These are phyloP conservation scores for Mycena sp. DNA, from an alignment of 1,284 basidiomycete genomes.

Conservation along the genomic window DNA sequence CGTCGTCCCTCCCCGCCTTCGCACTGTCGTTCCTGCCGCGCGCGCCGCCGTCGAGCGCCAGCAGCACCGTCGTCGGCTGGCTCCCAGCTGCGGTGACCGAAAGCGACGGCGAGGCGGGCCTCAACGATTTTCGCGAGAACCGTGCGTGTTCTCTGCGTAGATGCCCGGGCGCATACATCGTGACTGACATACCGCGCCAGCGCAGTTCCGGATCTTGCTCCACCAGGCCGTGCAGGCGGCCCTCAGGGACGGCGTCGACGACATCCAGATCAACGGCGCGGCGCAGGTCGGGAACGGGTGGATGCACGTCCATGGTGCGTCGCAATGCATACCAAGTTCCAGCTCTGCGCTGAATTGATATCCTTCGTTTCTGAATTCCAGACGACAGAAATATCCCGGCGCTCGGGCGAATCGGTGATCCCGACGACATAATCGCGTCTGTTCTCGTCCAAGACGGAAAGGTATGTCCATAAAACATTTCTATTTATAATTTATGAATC, in stretches of 20 bases:
- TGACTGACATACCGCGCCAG: slow-evolving; percentile 44
- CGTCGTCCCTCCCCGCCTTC: slow-evolving; percentile 57
- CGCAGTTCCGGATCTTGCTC: slow-evolving; percentile 63
- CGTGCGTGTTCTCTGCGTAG: no score
- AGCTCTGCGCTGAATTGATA: background rate
- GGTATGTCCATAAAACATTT: slow-evolving; percentile 46
- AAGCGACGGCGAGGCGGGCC: slow-evolving; percentile 54
- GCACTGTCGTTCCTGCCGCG: slow-evolving; percentile 68
- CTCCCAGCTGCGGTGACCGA: slow-evolving; percentile 60
- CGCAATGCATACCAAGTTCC: background rate
- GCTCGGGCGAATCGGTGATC: slow-evolving; percentile 76
- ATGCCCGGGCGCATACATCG: slow-evolving; percentile 41
- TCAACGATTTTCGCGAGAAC: slow-evolving; percentile 77
- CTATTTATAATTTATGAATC: background rate
- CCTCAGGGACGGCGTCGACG: slow-evolving; percentile 66
- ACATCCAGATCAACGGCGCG: slow-evolving; percentile 71
- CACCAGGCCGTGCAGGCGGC: slow-evolving; percentile 66
- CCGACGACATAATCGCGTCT: slow-evolving; percentile 82
- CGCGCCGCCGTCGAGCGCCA: slow-evolving; percentile 56
- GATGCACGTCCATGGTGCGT: slow-evolving; percentile 83
- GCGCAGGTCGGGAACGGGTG: slow-evolving; percentile 74
- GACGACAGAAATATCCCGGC: slow-evolving; percentile 78
- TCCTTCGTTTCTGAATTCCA: slow-evolving; percentile 37
- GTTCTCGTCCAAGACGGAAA: slow-evolving; percentile 76
- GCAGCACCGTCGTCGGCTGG: slow-evolving; percentile 71